Base-by-base conservation (phyloP, 495 filamentous ascomycete genomes). In the Trichoderma orchidacearum region DNA sequence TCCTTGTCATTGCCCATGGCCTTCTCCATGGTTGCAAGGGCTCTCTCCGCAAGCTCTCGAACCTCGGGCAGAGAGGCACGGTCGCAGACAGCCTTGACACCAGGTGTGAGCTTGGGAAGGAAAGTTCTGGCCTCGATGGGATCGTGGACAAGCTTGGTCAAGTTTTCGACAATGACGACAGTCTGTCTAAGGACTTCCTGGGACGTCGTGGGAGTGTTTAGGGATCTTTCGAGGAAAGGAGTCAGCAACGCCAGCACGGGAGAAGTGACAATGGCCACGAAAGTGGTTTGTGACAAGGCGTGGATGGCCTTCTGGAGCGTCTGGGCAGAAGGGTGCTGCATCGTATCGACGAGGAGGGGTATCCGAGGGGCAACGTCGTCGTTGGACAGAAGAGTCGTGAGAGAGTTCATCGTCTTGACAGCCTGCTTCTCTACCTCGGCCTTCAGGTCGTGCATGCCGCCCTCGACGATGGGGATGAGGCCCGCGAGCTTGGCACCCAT, bases 71-170 rank as follows among this genome's bases (percentile, higher is more conserved):
- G 80, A 56, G 93, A 93, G 34, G 94, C 91, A 50, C 90, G 80
- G 59, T 90, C 84, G 63, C 86, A 80, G 57, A 97, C 91, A 29
- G 72, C 79, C 77, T 96, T 89, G 17, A 99, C 82, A 80, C 93
- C 93, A 36, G 93, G 93, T 67, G 87, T 87, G 38, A 99, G 83
- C 69, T 95, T 96, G 48, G 93, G 93, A 63, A 99, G 75, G 79
- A 99, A 99, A 59, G 90, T 88, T 41, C 94, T 81, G 18, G 93
- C 93, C 73, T 99, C 93, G 30, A 96, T 81, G 5, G 93, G 93
- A 66, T 99, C 94, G 70, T 99, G 93, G 27, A 99, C 93, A 28
- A 99, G 80, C 76, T 96, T 99, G 51, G 93, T 99, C 73, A 99
- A 71, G 70, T 99, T 99, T 74, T 99, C 93, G 29, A 94, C 89